Conservation (phyloP, 331 rosid genomes). For the Acacia concinna region DNA sequence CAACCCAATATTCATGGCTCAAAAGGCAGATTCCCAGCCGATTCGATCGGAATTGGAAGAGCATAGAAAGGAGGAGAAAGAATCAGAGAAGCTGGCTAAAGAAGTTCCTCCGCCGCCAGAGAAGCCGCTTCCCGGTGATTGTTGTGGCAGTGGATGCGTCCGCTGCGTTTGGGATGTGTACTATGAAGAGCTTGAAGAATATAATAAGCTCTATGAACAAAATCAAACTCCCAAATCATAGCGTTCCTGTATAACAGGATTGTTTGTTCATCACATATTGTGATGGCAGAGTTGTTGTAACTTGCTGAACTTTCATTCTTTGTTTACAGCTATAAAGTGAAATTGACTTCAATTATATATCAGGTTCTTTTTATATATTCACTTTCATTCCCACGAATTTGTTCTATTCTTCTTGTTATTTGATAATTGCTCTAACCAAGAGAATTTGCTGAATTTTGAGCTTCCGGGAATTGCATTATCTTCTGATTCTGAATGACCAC, state of each 20-base stretch:
- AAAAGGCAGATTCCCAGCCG: slow-evolving; percentile 29
- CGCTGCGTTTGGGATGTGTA: slow-evolving; percentile 89
- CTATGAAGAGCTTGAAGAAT: slow-evolving; percentile 83
- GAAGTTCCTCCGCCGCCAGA: slow-evolving; percentile 74
- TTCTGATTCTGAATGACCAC: neutral
- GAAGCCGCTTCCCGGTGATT: slow-evolving; percentile 86
- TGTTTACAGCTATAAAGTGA: neutral
- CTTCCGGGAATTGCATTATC: neutral
- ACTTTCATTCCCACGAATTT: neutral
- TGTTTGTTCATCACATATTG: neutral
- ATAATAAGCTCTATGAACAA: slow-evolving; percentile 45
- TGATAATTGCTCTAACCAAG: neutral
- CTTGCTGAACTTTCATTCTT: neutral
- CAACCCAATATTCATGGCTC: slow-evolving; percentile 3
- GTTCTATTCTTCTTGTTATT: neutral
- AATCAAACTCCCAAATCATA: slow-evolving; percentile 28
- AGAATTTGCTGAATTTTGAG: neutral
- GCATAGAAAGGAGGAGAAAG: neutral
- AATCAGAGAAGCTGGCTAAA: neutral
- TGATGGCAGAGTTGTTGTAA: slow-evolving; percentile 16
- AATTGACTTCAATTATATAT: neutral
- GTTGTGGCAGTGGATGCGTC: slow-evolving; percentile 94
- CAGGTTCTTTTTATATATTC: neutral
- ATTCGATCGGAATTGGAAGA: slow-evolving; percentile 28
- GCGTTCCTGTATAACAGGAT: neutral